phyloP scores from a whole-genome alignment of 768 basidiomycete genomes.

The Russula brevipes region DNA sequence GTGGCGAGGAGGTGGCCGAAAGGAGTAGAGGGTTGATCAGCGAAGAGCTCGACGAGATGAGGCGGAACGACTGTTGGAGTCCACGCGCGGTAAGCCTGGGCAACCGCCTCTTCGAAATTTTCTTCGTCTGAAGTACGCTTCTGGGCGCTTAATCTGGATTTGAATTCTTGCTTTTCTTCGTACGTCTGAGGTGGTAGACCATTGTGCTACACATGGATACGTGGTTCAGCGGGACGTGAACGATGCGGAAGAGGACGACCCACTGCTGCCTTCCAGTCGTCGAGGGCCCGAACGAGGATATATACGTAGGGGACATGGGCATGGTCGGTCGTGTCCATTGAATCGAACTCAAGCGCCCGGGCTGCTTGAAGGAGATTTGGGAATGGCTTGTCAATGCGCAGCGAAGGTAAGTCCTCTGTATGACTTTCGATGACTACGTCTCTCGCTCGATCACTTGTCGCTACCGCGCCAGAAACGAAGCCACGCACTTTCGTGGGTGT shows the following conservation, averaged over 20 bases:
- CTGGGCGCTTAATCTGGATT: constrained; percentile 54
- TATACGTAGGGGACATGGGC: constrained; percentile 87
- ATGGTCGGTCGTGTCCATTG: constrained; percentile 86
- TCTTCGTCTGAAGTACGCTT: constrained; percentile 83
- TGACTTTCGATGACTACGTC: constrained; percentile 80
- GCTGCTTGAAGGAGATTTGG: constrained; percentile 73
- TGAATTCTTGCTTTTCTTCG: constrained; percentile 75
- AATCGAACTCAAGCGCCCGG: constrained; percentile 59
- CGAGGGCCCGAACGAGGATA: constrained; percentile 76
- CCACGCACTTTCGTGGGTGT: constrained; percentile 74
- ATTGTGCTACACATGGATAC: constrained; percentile 48
- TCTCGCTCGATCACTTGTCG: neutral
- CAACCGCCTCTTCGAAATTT: constrained; percentile 93
- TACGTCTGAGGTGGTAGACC: constrained; percentile 50
- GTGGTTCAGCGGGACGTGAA: neutral
- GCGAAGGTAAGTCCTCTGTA: constrained; percentile 64
- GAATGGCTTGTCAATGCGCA: constrained; percentile 89
- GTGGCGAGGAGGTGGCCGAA: constrained; percentile 51
- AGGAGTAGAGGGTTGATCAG: constrained; percentile 1
- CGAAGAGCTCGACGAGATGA: constrained; percentile 21
- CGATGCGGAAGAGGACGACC: constrained; percentile 27
- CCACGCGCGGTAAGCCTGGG: constrained; percentile 82
- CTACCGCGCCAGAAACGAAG: neutral
- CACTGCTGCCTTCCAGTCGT: constrained; percentile 77
- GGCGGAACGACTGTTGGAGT: constrained; percentile 43